Base-by-base conservation (phyloP, 1,284 basidiomycete genomes). In the Tilletia walkeri region DNA sequence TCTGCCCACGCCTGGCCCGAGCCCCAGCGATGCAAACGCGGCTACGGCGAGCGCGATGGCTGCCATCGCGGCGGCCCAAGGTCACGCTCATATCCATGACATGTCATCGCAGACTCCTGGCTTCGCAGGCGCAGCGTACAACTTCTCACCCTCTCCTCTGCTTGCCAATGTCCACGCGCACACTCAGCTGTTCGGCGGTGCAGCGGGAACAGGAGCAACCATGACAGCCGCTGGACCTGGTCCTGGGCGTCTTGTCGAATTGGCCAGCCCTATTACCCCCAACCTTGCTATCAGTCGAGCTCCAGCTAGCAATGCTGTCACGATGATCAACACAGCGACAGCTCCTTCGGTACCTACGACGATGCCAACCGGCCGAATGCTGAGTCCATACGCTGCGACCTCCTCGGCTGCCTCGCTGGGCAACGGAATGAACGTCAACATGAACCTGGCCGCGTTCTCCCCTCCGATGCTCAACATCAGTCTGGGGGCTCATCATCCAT, bases 381-480 rank as follows among this genome's bases (percentile, higher is more conserved):
- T 45, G 41, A 45, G 41, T 45, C 41, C 41, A 14, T 45, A 45
- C 41, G 41, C 9, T 45, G 3, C 9, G 9, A 45, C 14, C 9
- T 45, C 41, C 14, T 45, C 41, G 6, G 41, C 41, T 45, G 41
- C 41, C 41, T 9, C 41, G 41, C 14, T 45, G 41, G 41, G 41
- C 14, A 14, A 14, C 14, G 50, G 50, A 18, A 53, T 53, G 18
- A 24, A 53, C 16, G 16, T n/a, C 10, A 24, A 24, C 50, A 53
- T 45, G 41, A 53, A 53, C 50, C 20, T 56, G 54, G 54, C 34
- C 6, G 24, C 54, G 24, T 56, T 56, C 54, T 30, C 24, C 34
- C 54, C 54, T 24, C 54, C 54, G 12, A 56, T 56, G 54, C 54
- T 56, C 24, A 56, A 56, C 54, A 56, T 56, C 20, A 20, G 34